These are phyloP conservation scores for Panellus pusillus DNA, from an alignment of 768 basidiomycete species.

Conservation along the genomic window DNA sequence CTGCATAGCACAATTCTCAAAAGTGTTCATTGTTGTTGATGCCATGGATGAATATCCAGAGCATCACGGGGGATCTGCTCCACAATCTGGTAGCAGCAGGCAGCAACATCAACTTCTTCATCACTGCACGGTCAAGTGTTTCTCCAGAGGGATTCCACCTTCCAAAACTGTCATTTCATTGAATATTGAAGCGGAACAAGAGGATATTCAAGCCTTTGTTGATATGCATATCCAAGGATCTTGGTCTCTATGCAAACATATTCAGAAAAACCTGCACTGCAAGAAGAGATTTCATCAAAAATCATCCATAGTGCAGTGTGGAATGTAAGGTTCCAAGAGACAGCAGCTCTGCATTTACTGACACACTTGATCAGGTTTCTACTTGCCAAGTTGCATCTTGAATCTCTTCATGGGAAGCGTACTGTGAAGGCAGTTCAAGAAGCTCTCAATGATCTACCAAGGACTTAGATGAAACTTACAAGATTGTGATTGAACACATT, in stretches of 20 bases:
- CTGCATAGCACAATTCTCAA: neutral
- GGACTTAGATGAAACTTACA: neutral
- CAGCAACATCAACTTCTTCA: neutral
- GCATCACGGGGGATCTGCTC: neutral
- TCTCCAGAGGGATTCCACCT: neutral
- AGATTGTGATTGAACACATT: neutral
- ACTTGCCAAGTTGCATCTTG: no score
- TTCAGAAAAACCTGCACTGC: neutral
- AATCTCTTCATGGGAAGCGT: neutral
- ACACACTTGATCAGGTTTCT: no score
- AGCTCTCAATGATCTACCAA: neutral
- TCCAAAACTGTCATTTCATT: neutral
- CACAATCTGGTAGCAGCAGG: neutral
- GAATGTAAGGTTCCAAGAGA: neutral
- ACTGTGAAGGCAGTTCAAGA: constrained; percentile 2
- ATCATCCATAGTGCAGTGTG: neutral
- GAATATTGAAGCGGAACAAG: neutral
- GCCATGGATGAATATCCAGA: constrained; percentile 6
- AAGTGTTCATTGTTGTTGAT: constrained; percentile 2
- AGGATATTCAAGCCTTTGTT: neutral
- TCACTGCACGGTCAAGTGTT: neutral
- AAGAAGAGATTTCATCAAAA: neutral
- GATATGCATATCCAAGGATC: neutral
- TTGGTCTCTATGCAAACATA: neutral
- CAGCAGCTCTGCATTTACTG: no score